Conservation (phyloP, 164 flowering plant genomes). For the Magnolia sinica region DNA sequence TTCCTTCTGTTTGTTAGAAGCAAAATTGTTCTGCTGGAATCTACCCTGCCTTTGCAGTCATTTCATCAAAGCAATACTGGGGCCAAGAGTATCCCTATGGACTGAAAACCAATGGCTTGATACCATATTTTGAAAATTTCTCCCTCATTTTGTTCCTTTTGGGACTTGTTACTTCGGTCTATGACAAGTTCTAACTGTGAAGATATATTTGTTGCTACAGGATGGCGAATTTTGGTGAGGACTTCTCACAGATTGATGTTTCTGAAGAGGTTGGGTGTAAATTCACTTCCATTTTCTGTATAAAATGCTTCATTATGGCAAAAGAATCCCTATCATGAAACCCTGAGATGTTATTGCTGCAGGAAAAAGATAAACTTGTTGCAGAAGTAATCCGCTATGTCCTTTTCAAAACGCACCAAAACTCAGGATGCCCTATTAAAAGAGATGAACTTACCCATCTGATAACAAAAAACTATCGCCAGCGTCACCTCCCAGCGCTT, state of each 20-base stretch:
- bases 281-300: background rate
- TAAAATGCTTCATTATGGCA: background rate
- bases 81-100: background rate
- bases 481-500: constrained; percentile 63
- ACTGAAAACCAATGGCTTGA: background rate
- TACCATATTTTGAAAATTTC: background rate
- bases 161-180: background rate
- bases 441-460: constrained; percentile 85
- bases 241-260: constrained; percentile 50
- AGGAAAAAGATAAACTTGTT: constrained; percentile 93
- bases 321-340: background rate
- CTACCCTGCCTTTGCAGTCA: background rate
- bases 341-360: constrained; percentile 8
- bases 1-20: background rate
- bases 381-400: constrained; percentile 79
- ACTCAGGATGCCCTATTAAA: constrained; percentile 81
- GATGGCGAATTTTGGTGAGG: constrained; percentile 30
- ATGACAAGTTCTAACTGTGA: background rate
- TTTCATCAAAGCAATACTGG: background rate
- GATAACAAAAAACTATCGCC: constrained; percentile 72
- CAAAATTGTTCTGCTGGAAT: background rate
- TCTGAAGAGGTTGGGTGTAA: constrained; percentile 51
- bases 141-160: background rate
- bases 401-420: constrained; percentile 82
- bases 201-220: constrained; percentile 9